Evolutionary conservation across 768 basidiomycete species (phyloP).

Genomic region (Crepidotus variabilis): DNA sequence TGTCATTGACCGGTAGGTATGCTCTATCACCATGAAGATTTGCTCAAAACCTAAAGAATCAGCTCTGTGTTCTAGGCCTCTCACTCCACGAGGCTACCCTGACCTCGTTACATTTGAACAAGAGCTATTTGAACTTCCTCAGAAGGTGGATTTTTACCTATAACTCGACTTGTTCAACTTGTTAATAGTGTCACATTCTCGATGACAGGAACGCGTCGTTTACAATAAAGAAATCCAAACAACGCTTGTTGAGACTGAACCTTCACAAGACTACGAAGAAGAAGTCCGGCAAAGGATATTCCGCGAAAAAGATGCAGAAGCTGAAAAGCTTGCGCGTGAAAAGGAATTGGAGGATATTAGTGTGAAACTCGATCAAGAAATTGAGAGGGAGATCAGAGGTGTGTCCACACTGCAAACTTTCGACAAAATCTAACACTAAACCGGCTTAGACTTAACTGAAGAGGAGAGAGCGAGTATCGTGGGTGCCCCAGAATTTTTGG

Average conservation of each 20-base stretch:
- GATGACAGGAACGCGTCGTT: constrained; percentile 63
- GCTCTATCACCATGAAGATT: not conserved
- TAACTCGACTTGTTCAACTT: not conserved
- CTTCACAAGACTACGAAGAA: constrained; percentile 54
- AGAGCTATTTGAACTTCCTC: constrained; percentile 86
- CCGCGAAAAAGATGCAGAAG: constrained; percentile 66
- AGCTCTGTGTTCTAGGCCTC: constrained; percentile 36
- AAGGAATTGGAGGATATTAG: constrained; percentile 82
- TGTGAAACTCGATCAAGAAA: constrained; percentile 78
- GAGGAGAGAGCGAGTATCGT: constrained; percentile 82
- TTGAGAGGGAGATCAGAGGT: constrained; percentile 86
- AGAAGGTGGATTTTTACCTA: constrained; percentile 51
- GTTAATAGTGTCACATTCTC: not conserved
- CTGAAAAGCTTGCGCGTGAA: constrained; percentile 55
- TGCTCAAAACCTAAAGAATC: no score
- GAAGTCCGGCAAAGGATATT: constrained; percentile 70
- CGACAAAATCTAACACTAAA: not conserved
- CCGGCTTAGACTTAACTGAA: constrained; percentile 68
- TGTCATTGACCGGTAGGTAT: constrained; percentile 62
- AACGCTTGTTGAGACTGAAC: constrained; percentile 54
- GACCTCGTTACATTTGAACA: constrained; percentile 88
- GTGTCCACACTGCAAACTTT: constrained; percentile 1
- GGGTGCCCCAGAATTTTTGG: constrained; percentile 85
- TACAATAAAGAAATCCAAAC: constrained; percentile 89
- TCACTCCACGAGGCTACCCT: constrained; percentile 63